These are phyloP conservation scores for Lipomyces oligophaga DNA, from an alignment of 805 yeast species.

Conservation along the genomic window DNA sequence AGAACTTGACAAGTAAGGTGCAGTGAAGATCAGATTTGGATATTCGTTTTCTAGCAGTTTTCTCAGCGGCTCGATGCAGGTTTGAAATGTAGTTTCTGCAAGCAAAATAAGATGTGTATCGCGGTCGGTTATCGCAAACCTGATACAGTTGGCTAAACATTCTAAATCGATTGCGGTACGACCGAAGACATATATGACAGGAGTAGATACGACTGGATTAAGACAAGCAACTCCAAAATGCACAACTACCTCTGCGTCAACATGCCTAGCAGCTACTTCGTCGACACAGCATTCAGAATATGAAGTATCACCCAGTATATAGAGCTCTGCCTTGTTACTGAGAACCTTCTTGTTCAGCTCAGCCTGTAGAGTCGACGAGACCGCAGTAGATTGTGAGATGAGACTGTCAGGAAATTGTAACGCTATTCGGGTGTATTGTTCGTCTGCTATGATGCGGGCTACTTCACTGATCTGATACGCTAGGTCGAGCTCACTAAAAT, in stretches of 20 bases:
- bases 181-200: conserved; percentile 78
- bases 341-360: conserved; percentile 13
- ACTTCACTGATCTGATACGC: conserved; percentile 40
- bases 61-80: conserved; percentile 10
- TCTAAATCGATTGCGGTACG: conserved; percentile 52
- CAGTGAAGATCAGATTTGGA: conserved; percentile 19
- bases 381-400: conserved; percentile 71
- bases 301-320: conserved; percentile 92
- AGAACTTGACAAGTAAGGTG: conserved; percentile 10
- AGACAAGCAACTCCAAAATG: conserved; percentile 96
- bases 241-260: conserved; percentile 73
- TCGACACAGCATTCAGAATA: conserved; percentile 95
- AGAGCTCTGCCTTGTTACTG: conserved; percentile 41
- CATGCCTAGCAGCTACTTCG: conserved; percentile 95
- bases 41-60: conserved; percentile 7
- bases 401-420: conserved; percentile 86
- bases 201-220: conserved; percentile 68
- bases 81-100: conserved; percentile 29
- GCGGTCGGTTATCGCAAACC: conserved; percentile 41
- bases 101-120: conserved; percentile 42
- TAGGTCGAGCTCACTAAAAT: conserved; percentile 43
- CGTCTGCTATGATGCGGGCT: conserved; percentile 27
- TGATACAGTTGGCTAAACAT: conserved; percentile 42
- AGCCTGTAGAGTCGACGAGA: conserved; percentile 45
- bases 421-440: conserved; percentile 49